A percentile compares a stretch with the other conserved stretches of the same genome.
Conservation (phyloP, 768 basidiomycete genomes). For the Hysterangium stoloniferum region DNA sequence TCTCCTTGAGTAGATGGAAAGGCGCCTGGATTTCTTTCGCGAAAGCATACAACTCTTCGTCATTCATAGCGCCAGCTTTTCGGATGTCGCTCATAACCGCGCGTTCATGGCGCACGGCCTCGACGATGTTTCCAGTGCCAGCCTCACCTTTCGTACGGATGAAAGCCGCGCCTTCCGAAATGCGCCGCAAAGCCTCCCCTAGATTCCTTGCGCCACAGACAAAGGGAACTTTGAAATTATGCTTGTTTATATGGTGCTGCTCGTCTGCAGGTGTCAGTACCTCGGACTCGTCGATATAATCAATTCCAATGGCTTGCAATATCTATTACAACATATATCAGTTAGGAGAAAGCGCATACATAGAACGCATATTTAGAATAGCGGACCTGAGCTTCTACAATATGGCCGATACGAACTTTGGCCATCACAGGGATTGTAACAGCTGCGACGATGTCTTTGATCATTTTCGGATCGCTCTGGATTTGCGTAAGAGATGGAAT, state of each 20-base stretch:
- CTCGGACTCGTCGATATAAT: conserved; percentile 94
- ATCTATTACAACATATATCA: conserved; percentile 44
- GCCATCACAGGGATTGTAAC: conserved; percentile 98
- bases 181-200: conserved; percentile 92
- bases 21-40: conserved; percentile 92
- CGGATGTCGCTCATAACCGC: conserved; percentile 80
- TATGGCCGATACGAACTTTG: conserved; percentile 93
- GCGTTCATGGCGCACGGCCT: conserved; percentile 90
- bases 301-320: conserved; percentile 86
- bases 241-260: conserved; percentile 94
- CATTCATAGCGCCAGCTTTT: conserved; percentile 78
- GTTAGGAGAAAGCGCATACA: not conserved
- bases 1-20: conserved; percentile 92
- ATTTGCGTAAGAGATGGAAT: not conserved
- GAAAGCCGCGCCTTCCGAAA: conserved; percentile 96
- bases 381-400: conserved; percentile 87
- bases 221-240: conserved; percentile 89
- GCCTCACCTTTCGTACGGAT: conserved; percentile 97
- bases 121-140: conserved; percentile 84
- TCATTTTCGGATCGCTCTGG: conserved; percentile 91
- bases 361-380: not conserved
- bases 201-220: conserved; percentile 95
- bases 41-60: conserved; percentile 89
- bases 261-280: conserved; percentile 96
- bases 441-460: conserved; percentile 90